These are phyloP conservation scores for Scenedesmus sp. DNA, from an alignment of 163 green algal genomes.

Conservation along the genomic window DNA sequence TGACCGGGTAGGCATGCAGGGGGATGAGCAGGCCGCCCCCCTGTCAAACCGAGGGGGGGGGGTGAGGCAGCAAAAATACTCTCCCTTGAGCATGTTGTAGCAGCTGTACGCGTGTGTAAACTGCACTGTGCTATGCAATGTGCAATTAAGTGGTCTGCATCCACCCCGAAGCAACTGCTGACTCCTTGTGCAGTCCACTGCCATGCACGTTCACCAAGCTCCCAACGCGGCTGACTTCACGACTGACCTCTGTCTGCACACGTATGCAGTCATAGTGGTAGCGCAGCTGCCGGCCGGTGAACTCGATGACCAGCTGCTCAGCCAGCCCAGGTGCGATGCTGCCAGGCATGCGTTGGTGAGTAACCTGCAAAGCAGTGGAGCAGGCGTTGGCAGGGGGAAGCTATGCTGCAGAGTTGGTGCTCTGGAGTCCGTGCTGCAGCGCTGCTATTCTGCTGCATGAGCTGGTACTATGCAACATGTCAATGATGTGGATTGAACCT, in stretches of 20 bases:
- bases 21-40: slow-evolving; percentile 77
- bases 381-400: neutral
- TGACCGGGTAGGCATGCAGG: slow-evolving; percentile 80
- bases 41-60: slow-evolving; percentile 38
- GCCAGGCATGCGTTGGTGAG: slow-evolving; percentile 68
- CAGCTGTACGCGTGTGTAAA: neutral
- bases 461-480: neutral
- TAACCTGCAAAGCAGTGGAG: slow-evolving; percentile 25
- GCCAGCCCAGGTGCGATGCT: slow-evolving; percentile 70
- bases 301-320: slow-evolving; percentile 74
- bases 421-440: neutral
- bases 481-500: neutral
- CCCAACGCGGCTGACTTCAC: neutral
- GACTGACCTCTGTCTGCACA: slow-evolving; percentile 72
- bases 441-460: neutral
- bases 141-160: neutral
- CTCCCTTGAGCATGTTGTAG: neutral
- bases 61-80: neutral
- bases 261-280: slow-evolving; percentile 81
- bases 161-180: no score
- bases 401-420: neutral
- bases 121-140: neutral
- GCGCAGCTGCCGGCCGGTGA: slow-evolving; percentile 67
- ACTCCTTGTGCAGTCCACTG: no score
- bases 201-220: no score